Base-by-base conservation (phyloP, 148 eudicot genomes). In the Nyssa sinensis region DNA sequence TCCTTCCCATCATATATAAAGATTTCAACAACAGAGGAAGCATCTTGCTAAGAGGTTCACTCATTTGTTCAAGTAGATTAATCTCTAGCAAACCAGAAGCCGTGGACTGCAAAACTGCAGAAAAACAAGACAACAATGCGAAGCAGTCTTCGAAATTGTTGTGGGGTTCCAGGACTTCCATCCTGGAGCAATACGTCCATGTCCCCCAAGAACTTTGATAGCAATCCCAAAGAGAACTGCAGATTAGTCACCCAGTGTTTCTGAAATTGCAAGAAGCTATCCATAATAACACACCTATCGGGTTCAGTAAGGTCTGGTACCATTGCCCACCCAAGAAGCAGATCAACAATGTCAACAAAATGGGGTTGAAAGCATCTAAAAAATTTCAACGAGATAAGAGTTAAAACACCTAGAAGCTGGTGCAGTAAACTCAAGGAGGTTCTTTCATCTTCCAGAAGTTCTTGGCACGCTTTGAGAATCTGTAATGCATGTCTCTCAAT, bases 241-340 rank as follows among this genome's bases (percentile, higher is more conserved):
- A 91, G 76, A 80, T 89, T 89, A 75, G 75, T 82, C 66, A 93
- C 94, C 99, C 99, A 95, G 72, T 95, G 92, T 79, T 95, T 95
- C 85, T 93, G 99, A 81, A 95, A 93, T 67, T 93, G 99, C 84
- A 95, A 81, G 82, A 95, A 95, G 79, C 88, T 89, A 77, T 84
- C 90, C 86, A 93, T 86, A 63, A 95, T 93, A 69, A 84, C 85
- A 70, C 74, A 84, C 75, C 87, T 88, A 73, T 95, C 94, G 75
- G 96, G 77, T 70, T 92, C 94, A 55, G 85, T 79, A 78, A 95
- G 87, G 75, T 91, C 97, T 2, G 97, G 99, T 70, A 90, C 78
- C 99, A 95, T 89, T 11, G 97, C 94, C 99, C 99, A 95, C 69
- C 98, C 99, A 67, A 95, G 94, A 83, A 95, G 97, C 81, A 95